These are phyloP conservation scores for Scheffersomyces spartinae DNA, from an alignment of 805 yeast species.

Conservation along the genomic window DNA sequence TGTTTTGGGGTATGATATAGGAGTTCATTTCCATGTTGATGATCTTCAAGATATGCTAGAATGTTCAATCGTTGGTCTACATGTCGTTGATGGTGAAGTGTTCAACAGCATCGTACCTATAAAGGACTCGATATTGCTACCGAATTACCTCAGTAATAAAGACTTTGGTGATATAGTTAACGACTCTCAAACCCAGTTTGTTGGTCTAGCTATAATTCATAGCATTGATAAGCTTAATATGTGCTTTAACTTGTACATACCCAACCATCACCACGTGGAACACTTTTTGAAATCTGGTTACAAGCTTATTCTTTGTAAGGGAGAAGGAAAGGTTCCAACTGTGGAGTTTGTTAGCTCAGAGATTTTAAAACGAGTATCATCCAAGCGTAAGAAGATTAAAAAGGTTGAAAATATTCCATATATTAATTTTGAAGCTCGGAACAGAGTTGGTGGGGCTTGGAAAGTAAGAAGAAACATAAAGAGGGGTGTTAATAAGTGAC, in stretches of 20 bases:
- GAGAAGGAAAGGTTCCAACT: conserved; percentile 55
- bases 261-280: conserved; percentile 15
- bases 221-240: conserved; percentile 36
- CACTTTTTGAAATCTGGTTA: conserved; percentile 11
- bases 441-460: conserved; percentile 44
- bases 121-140: conserved; percentile 8
- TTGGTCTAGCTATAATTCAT: conserved; percentile 55
- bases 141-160: conserved; percentile 5
- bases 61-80: conserved; percentile 29
- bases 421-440: conserved; percentile 12
- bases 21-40: conserved; percentile 8
- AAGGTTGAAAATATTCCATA: conserved; percentile 8
- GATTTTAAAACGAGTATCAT: conserved; percentile 9
- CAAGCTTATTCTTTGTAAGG: conserved; percentile 40
- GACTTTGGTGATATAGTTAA: conserved; percentile 2
- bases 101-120: conserved; percentile 8
- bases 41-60: conserved; percentile 25
- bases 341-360: conserved; percentile 35
- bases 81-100: conserved; percentile 14
- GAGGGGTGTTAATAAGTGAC: no score
- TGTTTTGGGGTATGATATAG: conserved; percentile 11
- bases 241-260: conserved; percentile 47
- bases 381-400: conserved; percentile 4
- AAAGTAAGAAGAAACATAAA: conserved; percentile 44
- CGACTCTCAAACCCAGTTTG: conserved; percentile 11